Percentiles rank a stretch among this genome's conserved stretches.
Conservation (phyloP, 2,329 filamentous ascomycete species). For the Myriangium duriaei region DNA sequence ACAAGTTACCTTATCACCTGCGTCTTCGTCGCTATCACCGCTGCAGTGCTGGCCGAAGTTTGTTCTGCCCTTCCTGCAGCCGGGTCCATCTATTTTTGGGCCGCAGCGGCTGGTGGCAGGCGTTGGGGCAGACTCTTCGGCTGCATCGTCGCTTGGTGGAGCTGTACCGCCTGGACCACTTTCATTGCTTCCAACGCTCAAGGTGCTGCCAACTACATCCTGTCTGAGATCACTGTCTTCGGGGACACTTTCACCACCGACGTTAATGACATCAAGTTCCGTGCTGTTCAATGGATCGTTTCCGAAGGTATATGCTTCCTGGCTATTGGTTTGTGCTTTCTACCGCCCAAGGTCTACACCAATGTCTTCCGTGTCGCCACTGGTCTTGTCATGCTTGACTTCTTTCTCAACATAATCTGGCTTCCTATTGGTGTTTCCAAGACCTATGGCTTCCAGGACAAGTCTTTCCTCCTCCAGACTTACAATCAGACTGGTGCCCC, state of each 20-base stretch:
- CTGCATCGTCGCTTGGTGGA: slow-evolving; percentile 54
- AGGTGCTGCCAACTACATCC: slow-evolving; percentile 27
- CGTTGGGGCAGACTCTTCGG: slow-evolving; percentile 44
- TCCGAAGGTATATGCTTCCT: slow-evolving; percentile 32
- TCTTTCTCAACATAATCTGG: slow-evolving; percentile 49
- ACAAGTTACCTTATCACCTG: slow-evolving; percentile 48
- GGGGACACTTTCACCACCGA: slow-evolving; percentile 43
- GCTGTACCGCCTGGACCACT: slow-evolving; percentile 49
- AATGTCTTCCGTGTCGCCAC: slow-evolving; percentile 41
- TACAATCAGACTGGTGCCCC: slow-evolving; percentile 41
- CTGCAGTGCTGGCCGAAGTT: slow-evolving; percentile 47
- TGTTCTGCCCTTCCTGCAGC: slow-evolving; percentile 48
- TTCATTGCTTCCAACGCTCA: slow-evolving; percentile 26
- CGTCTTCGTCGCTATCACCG: slow-evolving; percentile 49
- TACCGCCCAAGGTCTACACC: slow-evolving; percentile 30
- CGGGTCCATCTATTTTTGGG: slow-evolving; percentile 50
- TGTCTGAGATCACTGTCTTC: slow-evolving; percentile 44
- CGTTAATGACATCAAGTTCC: slow-evolving; percentile 41
- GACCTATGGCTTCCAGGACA: slow-evolving; percentile 45
- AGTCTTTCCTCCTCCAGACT: slow-evolving; percentile 47
- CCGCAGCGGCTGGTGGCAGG: slow-evolving; percentile 45
- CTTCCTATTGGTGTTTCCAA: slow-evolving; percentile 44
- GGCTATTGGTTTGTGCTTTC: slow-evolving; percentile 28
- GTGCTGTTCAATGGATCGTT: slow-evolving; percentile 49
- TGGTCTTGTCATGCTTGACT: slow-evolving; percentile 43